phyloP scores from a whole-genome alignment of 2,329 filamentous ascomycete species.

The Arthrinium phaeospermum region DNA sequence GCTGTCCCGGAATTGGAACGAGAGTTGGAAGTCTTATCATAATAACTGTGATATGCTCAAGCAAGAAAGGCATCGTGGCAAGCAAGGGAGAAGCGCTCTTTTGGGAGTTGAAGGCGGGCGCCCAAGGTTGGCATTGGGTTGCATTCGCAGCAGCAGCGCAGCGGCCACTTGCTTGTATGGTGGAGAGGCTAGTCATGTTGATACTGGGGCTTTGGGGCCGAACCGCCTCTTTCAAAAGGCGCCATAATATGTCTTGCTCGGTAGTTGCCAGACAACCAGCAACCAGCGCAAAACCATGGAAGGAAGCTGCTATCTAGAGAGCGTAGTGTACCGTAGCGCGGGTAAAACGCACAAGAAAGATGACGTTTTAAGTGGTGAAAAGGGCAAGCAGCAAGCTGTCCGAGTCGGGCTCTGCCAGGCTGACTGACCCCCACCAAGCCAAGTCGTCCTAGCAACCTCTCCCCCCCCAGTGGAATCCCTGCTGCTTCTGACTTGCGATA shows the following conservation, averaged over 20 bases:
- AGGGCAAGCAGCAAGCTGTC: not conserved
- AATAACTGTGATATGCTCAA: not conserved
- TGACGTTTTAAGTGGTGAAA: not conserved
- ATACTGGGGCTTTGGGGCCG: not conserved
- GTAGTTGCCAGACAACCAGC: not conserved
- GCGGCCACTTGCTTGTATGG: not conserved
- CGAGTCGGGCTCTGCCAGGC: not conserved
- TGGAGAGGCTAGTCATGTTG: not conserved
- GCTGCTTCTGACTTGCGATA: too few relatives aligned
- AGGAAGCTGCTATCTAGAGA: not conserved
- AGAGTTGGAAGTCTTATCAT: not conserved
- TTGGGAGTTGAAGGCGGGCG: not conserved
- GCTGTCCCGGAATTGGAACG: not conserved
- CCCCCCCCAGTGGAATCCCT: too few relatives aligned
- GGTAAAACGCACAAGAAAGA: not conserved
- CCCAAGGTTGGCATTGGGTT: not conserved
- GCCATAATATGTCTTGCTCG: not conserved
- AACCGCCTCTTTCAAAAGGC: not conserved
- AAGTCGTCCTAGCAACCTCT: too few relatives aligned
- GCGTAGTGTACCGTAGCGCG: not conserved
- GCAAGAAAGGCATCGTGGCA: not conserved
- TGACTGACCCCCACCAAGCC: not conserved
- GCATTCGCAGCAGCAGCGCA: not conserved
- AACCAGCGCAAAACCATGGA: not conserved
- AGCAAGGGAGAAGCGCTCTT: not conserved